These are phyloP conservation scores for Fusarium coffeatum DNA, from an alignment of 2,329 filamentous ascomycete genomes.

Conservation along the genomic window DNA sequence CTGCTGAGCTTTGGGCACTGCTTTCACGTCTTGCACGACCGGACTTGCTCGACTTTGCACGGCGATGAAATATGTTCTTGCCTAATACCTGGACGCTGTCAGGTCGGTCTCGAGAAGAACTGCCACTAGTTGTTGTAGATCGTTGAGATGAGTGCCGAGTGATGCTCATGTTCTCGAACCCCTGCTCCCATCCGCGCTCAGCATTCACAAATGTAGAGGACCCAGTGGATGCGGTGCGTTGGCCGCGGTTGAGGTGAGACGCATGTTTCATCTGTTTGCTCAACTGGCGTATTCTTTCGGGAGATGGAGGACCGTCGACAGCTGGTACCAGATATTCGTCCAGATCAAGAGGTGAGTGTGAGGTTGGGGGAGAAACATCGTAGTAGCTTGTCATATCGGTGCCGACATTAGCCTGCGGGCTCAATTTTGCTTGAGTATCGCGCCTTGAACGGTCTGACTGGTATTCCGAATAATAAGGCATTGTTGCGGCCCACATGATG, in stretches of 20 bases:
- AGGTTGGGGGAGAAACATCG: conserved; percentile 30
- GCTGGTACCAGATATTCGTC: conserved; percentile 66
- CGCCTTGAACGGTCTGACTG: conserved; percentile 39
- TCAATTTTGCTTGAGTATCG: conserved; percentile 33
- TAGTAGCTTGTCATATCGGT: conserved; percentile 24
- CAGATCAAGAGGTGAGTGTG: conserved; percentile 43
- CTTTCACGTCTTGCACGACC: conserved; percentile 58
- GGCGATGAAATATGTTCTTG: conserved; percentile 69
- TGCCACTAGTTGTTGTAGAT: conserved; percentile 63
- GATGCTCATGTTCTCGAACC: conserved; percentile 60
- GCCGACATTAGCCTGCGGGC: conserved; percentile 14
- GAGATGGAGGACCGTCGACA: conserved; percentile 70
- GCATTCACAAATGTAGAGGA: conserved; percentile 62
- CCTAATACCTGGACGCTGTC: conserved; percentile 71
- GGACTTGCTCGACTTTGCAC: conserved; percentile 58
- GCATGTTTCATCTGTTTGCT: conserved; percentile 69
- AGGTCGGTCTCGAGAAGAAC: conserved; percentile 64
- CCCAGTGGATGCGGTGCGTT: conserved; percentile 62
- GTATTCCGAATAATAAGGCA: conserved; percentile 45
- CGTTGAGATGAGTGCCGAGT: conserved; percentile 68
- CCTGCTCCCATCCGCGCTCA: conserved; percentile 64
- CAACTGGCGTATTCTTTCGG: conserved; percentile 68
- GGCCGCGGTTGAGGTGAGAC: conserved; percentile 55
- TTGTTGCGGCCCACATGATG: conserved; percentile 45
- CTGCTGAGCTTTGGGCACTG: conserved; percentile 60